Conservation (phyloP, 768 basidiomycete species). For the Omphalotus guepiniiformis region DNA sequence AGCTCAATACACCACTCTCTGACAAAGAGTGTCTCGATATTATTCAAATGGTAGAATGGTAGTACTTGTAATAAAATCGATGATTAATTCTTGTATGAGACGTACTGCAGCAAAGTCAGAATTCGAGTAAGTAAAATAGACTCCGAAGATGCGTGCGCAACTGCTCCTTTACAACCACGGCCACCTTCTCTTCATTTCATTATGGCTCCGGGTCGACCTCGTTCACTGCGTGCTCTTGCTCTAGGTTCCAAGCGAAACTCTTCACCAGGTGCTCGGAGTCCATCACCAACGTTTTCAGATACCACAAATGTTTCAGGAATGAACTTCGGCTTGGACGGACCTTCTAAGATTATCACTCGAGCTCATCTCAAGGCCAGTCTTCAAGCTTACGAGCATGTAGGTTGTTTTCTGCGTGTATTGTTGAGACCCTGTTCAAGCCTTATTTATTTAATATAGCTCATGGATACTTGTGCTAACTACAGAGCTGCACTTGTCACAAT, state of each 20-base stretch:
- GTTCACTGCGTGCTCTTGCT: constrained; percentile 53
- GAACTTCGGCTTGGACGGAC: constrained; percentile 71
- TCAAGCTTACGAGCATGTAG: constrained; percentile 78
- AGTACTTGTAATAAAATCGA: too few species aligned
- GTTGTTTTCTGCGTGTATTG: constrained; percentile 18
- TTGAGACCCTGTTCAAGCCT: background rate
- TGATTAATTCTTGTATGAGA: too few species aligned
- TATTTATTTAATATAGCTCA: constrained; percentile 44
- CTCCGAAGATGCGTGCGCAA: too few species aligned
- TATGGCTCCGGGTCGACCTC: constrained; percentile 46
- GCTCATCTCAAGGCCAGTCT: constrained; percentile 72
- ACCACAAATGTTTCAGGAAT: constrained; percentile 73
- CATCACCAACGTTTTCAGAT: constrained; percentile 84
- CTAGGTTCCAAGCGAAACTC: constrained; percentile 41
- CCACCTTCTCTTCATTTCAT: constrained; percentile 23
- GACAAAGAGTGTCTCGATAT: too few species aligned
- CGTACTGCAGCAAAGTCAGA: too few species aligned
- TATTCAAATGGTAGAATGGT: too few species aligned
- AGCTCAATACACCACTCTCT: too few species aligned
- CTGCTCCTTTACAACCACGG: too few species aligned
- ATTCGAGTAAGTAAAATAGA: too few species aligned
- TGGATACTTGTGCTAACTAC: constrained; percentile 74
- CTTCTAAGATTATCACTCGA: constrained; percentile 79
- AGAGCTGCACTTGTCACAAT: constrained; percentile 75
- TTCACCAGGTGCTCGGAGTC: constrained; percentile 49